Evolutionary conservation across 768 basidiomycete species (phyloP).

Genomic region (Mrakia gelida): DNA sequence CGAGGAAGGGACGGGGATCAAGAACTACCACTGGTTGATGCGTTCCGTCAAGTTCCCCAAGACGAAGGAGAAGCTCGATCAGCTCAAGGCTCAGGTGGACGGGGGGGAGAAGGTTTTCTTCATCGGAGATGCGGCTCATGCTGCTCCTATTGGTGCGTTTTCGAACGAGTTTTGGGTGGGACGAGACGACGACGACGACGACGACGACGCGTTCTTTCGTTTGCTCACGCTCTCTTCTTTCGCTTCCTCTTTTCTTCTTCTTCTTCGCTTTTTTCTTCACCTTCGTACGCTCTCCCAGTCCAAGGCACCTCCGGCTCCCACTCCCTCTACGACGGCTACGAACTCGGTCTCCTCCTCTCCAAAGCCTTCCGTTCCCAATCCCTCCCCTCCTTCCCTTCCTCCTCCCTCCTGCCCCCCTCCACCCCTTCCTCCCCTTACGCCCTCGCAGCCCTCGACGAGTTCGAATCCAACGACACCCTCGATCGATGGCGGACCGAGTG

Average conservation of each 20-base stretch:
- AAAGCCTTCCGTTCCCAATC: conserved; percentile 8
- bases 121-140: conserved; percentile 27
- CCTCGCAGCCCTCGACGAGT: background rate
- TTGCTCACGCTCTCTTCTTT: background rate
- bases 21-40: conserved; percentile 22
- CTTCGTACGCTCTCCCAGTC: background rate
- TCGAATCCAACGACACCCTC: background rate
- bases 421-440: background rate
- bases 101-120: conserved; percentile 27
- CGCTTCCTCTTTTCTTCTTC: background rate
- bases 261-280: background rate
- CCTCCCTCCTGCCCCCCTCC: background rate
- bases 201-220: background rate
- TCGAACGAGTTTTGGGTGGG: no score
- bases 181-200: no score
- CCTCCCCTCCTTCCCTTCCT: background rate
- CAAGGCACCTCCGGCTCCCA: conserved; percentile 5
- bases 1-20: background rate
- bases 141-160: conserved; percentile 25
- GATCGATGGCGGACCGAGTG: background rate
- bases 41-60: conserved; percentile 12
- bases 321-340: conserved; percentile 11
- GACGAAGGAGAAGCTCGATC: conserved; percentile 4
- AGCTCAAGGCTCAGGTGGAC: background rate
- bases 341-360: conserved; percentile 13